A percentile compares a stretch with the other conserved stretches of the same genome.
Conservation (phyloP, 495 filamentous ascomycete species). For the Arthonia radiata region DNA sequence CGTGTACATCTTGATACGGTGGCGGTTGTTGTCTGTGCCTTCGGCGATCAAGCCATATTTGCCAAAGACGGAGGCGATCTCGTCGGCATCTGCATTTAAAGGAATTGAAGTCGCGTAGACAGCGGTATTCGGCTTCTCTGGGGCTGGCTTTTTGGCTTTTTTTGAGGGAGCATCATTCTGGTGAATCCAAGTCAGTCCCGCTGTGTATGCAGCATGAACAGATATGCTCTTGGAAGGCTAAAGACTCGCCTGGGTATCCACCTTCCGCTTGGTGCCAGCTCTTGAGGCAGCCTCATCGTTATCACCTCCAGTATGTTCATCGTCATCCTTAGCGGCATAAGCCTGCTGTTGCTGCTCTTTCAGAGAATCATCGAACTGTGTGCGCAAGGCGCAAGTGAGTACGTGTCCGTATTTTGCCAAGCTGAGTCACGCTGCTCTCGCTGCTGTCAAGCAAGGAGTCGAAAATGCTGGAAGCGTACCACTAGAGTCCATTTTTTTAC, state of each 20-base stretch:
- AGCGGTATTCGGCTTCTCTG: slow-evolving; percentile 49
- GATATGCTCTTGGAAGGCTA: too few relatives aligned
- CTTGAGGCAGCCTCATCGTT: too few relatives aligned
- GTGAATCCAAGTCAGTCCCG: slow-evolving; percentile 5
- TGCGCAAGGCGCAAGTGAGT: too few relatives aligned
- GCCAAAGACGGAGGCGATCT: slow-evolving; percentile 63
- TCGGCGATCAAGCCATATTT: slow-evolving; percentile 83
- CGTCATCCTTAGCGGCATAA: slow-evolving; percentile 44
- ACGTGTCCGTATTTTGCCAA: too few relatives aligned
- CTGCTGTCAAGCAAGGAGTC: too few relatives aligned
- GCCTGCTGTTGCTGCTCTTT: slow-evolving; percentile 52
- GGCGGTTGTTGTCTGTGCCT: slow-evolving; percentile 62
- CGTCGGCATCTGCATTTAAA: slow-evolving; percentile 45
- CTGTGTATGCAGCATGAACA: too few relatives aligned
- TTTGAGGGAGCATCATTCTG: too few relatives aligned
- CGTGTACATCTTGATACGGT: slow-evolving; percentile 80
- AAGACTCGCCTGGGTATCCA: too few relatives aligned
- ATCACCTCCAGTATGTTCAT: slow-evolving; percentile 17
- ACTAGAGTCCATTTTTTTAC: slow-evolving; percentile 41
- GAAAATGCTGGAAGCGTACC: too few relatives aligned
- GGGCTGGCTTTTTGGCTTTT: slow-evolving; percentile 29
- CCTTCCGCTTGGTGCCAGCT: slow-evolving; percentile 27
- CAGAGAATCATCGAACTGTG: slow-evolving; percentile 53
- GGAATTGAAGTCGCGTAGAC: slow-evolving; percentile 78
- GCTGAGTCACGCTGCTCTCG: too few relatives aligned